Evolutionary conservation across 768 basidiomycete genomes (phyloP), one percentile per base, ranked within the genome.

Genomic region (Lactifluus hygrophoroides): DNA sequence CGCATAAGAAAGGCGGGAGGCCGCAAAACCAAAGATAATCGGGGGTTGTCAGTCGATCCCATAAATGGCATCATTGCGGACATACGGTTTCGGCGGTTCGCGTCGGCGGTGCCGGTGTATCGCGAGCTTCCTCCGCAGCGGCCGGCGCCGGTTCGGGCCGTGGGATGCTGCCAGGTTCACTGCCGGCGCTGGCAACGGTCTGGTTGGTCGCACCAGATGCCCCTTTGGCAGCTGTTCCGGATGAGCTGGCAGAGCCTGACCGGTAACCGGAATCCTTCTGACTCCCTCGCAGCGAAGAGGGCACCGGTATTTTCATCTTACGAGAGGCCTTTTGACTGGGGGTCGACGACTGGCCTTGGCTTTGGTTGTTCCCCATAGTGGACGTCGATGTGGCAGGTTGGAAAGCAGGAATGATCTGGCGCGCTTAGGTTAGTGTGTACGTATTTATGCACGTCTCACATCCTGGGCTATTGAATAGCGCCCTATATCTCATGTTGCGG

Each of bases 281-380:
- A 17, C 42, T 54, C 14, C 34, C 51, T 17, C 53, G 59, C 2
- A 51, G 23, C 13, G 52, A 40, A n/a, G n/a, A n/a, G 16, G 48
- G 8, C 19, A 30, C 43, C 40, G 28, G 21, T 54, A 16, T 40
- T 58, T 58, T 6, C 34, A 62, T 32, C 34, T 50, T 53, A 13
- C 49, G 53, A 0, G 50, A 43, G n/a, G 58, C 2, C n/a, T 42
- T 62, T 13, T 48, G 42, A 34, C 40, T 38, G 10, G 49, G 35
- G 49, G 13, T 40, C 35, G 48, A 5, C 11, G 58, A 51, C 17
- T 42, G 47, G 35, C 11, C 28, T 17, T 55, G 56, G 49, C 63
- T 64, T 35, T 58, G 63, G 17, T 23, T 30, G 19, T 64, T 64
- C 13, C 63, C 63, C 63, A 64, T 64, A 44, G 49, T 37, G 7